These are phyloP conservation scores for Lonicera japonica DNA, from an alignment of 129 eudicot species.

Conservation along the genomic window DNA sequence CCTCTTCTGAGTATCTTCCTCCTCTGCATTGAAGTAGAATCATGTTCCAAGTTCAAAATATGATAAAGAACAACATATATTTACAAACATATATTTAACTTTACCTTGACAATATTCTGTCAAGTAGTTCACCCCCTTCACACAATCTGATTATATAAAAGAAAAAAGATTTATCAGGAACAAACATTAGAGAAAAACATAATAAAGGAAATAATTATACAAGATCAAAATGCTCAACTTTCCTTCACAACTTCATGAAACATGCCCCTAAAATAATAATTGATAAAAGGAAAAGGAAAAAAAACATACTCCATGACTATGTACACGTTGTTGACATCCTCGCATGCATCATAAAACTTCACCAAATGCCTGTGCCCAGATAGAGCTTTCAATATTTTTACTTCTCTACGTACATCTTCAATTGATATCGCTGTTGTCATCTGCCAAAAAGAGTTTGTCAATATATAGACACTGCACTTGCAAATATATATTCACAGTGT, in stretches of 20 bases:
- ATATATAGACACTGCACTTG: neutral
- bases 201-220: too few relatives aligned
- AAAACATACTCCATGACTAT: constrained; percentile 91
- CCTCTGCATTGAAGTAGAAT: constrained; percentile 47
- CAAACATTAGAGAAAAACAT: neutral
- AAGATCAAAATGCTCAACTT: neutral
- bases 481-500: too few relatives aligned
- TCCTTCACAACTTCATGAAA: neutral
- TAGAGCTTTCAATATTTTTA: constrained; percentile 80
- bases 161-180: constrained; percentile 6
- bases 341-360: constrained; percentile 84
- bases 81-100: neutral
- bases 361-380: constrained; percentile 92
- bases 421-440: constrained; percentile 94
- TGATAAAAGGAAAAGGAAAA: constrained; percentile 10
- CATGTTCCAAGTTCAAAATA: neutral
- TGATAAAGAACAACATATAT: neutral
- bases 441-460: constrained; percentile 31
- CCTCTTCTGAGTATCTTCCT: constrained; percentile 84
- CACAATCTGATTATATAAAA: constrained; percentile 52
- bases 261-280: neutral
- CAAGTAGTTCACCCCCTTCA: constrained; percentile 96
- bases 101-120: constrained; percentile 88
- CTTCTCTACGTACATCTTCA: constrained; percentile 93
- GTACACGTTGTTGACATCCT: constrained; percentile 89